Percentiles rank a stretch among this genome's conserved stretches.
These are phyloP conservation scores for Calendula officinalis DNA, from an alignment of 129 eudicot genomes.

Conservation along the genomic window DNA sequence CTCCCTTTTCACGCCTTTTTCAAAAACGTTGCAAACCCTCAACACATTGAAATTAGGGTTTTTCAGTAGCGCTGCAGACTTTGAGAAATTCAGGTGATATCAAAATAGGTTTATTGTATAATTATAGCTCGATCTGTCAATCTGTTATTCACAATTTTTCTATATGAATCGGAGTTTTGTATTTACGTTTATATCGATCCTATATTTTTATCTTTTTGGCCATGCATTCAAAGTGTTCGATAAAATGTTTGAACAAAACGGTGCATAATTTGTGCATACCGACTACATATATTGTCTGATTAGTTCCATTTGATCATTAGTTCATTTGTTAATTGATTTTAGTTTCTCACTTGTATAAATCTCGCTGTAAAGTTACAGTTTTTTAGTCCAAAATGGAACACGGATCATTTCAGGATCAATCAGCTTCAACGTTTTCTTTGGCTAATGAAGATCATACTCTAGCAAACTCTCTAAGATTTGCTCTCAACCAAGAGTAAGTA, in stretches of 20 bases:
- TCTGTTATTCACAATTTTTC: not conserved
- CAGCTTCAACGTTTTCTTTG: conserved; percentile 56
- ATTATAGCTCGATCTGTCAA: too few relatives aligned
- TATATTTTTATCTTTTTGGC: not conserved
- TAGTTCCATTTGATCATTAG: not conserved
- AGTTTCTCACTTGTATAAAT: not conserved
- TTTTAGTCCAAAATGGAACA: conserved; percentile 55
- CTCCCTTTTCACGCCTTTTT: not conserved
- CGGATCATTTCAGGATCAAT: conserved; percentile 61
- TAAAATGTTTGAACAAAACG: conserved; percentile 11
- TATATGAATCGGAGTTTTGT: not conserved
- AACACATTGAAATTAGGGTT: not conserved
- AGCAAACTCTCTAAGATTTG: conserved; percentile 60
- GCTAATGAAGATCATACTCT: conserved; percentile 81
- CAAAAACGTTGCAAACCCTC: not conserved
- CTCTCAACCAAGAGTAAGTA: conserved; percentile 75
- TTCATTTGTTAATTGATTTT: not conserved
- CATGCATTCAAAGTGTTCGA: conserved; percentile 9
- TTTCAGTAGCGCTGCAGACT: not conserved
- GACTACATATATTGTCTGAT: not conserved
- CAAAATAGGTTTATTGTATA: not conserved
- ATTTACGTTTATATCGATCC: too few relatives aligned
- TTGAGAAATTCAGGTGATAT: not conserved
- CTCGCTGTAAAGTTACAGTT: not conserved
- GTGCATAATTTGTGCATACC: conserved; percentile 1